These are phyloP conservation scores for Bullera alba DNA, from an alignment of 768 basidiomycete species.

Conservation along the genomic window DNA sequence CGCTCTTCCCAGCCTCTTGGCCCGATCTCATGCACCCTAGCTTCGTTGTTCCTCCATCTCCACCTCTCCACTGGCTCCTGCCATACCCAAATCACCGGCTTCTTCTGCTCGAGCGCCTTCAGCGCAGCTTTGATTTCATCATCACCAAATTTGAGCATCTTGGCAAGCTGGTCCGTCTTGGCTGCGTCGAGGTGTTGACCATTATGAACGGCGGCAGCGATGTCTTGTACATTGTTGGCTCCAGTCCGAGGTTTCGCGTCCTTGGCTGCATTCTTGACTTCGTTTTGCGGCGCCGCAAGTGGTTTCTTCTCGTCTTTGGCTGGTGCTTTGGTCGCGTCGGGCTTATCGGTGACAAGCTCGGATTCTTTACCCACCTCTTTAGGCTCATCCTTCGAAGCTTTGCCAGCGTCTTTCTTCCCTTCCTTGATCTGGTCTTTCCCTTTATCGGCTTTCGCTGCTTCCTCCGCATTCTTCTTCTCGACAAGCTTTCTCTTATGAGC, in stretches of 20 bases:
- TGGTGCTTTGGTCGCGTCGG: too few species aligned
- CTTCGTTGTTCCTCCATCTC: constrained; percentile 35
- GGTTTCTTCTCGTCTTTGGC: constrained; percentile 3
- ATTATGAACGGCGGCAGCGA: too few species aligned
- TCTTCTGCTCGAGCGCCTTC: constrained; percentile 26
- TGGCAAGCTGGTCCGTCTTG: constrained; percentile 12
- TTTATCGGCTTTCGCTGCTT: constrained; percentile 8
- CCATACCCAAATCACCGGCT: constrained; percentile 38
- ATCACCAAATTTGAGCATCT: constrained; percentile 19
- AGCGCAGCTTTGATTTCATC: constrained; percentile 27
- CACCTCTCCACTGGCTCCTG: constrained; percentile 26
- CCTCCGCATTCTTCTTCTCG: constrained; percentile 15
- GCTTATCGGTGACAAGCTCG: not conserved
- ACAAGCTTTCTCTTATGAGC: constrained; percentile 25
- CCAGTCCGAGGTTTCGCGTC: too few species aligned
- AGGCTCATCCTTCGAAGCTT: constrained; percentile 2
- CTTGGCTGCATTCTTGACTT: constrained; percentile 4
- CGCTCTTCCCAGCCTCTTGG: constrained; percentile 37
- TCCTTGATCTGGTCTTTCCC: not conserved
- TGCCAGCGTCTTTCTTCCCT: constrained; percentile 1
- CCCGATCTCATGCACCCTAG: constrained; percentile 15
- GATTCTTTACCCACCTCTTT: constrained; percentile 6
- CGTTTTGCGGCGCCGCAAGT: not conserved
- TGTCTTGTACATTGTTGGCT: too few species aligned
- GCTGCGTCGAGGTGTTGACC: too few species aligned